Evolutionary conservation across 2,329 filamentous ascomycete species (phyloP).

Genomic region (Fusarium sp.): DNA sequence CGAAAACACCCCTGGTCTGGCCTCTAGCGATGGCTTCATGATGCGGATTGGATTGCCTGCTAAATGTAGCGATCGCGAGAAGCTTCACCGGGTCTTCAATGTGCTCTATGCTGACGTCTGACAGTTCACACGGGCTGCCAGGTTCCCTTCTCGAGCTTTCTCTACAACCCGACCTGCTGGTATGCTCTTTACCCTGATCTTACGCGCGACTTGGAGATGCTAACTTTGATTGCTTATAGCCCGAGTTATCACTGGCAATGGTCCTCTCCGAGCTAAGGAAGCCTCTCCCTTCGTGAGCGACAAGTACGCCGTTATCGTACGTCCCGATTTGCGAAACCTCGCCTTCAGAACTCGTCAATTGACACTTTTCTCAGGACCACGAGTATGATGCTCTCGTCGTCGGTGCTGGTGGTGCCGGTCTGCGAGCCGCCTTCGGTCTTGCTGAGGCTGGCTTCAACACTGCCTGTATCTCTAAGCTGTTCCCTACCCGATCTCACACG

Average conservation of each 20-base stretch:
- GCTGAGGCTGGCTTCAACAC: conserved; percentile 93
- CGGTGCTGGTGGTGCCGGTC: conserved; percentile 84
- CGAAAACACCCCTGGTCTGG: conserved; percentile 28
- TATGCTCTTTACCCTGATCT: conserved; percentile 60
- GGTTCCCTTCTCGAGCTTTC: conserved; percentile 81
- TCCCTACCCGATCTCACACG: conserved; percentile 88
- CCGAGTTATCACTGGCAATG: conserved; percentile 83
- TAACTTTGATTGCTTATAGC: conserved; percentile 64
- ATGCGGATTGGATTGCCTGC: neutral
- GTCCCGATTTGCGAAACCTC: conserved; percentile 54
- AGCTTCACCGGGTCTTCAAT: conserved; percentile 32
- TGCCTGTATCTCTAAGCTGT: conserved; percentile 88
- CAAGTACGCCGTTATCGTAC: conserved; percentile 95
- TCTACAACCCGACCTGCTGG: conserved; percentile 87
- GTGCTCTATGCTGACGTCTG: conserved; percentile 43
- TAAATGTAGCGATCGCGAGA: conserved; percentile 7
- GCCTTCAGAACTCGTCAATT: conserved; percentile 34
- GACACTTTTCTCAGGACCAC: conserved; percentile 78
- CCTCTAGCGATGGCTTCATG: conserved; percentile 37
- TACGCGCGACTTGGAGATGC: conserved; percentile 28
- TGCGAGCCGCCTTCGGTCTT: conserved; percentile 87
- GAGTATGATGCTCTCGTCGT: conserved; percentile 98
- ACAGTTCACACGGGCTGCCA: conserved; percentile 75
- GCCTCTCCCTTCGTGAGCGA: conserved; percentile 87
- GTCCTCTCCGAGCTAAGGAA: conserved; percentile 92